A percentile compares a stretch with the other conserved stretches of the same genome.
These are phyloP conservation scores for Microbotryum intermedium DNA, from an alignment of 1,284 basidiomycete genomes.

Conservation along the genomic window DNA sequence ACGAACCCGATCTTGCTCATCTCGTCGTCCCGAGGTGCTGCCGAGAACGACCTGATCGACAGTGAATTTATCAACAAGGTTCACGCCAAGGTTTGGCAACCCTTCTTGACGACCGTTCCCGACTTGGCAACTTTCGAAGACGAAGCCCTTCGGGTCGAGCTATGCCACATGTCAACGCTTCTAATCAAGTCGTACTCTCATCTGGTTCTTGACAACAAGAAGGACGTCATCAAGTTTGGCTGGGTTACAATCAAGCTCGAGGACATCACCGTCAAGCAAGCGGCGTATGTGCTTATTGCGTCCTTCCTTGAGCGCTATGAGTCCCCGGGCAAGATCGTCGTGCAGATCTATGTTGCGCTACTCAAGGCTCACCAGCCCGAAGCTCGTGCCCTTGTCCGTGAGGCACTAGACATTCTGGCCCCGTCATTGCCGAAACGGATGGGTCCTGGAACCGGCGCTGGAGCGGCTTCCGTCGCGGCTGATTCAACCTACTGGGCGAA, in stretches of 20 bases:
- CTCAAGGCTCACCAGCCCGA: slow-evolving; percentile 75
- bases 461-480: slow-evolving; percentile 48
- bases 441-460: slow-evolving; percentile 32
- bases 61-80: slow-evolving; percentile 59
- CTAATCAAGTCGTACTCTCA: slow-evolving; percentile 76
- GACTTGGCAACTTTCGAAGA: slow-evolving; percentile 39
- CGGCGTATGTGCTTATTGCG: slow-evolving; percentile 86
- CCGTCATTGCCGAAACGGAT: slow-evolving; percentile 61
- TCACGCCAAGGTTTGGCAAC: slow-evolving; percentile 70
- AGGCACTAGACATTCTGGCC: slow-evolving; percentile 85
- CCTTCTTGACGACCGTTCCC: slow-evolving; percentile 50
- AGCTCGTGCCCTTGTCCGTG: slow-evolving; percentile 63
- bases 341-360: slow-evolving; percentile 90
- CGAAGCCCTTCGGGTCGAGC: slow-evolving; percentile 57
- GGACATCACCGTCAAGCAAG: slow-evolving; percentile 88
- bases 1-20: slow-evolving; percentile 82
- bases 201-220: slow-evolving; percentile 69
- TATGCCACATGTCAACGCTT: slow-evolving; percentile 81
- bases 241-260: slow-evolving; percentile 81
- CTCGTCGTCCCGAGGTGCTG: slow-evolving; percentile 52
- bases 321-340: slow-evolving; percentile 84
- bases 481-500: slow-evolving; percentile 80
- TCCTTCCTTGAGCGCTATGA: slow-evolving; percentile 88
- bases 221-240: slow-evolving; percentile 91
- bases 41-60: slow-evolving; percentile 53